These are phyloP conservation scores for Microdochium paspali DNA, from an alignment of 2,329 filamentous ascomycete genomes.

Conservation along the genomic window DNA sequence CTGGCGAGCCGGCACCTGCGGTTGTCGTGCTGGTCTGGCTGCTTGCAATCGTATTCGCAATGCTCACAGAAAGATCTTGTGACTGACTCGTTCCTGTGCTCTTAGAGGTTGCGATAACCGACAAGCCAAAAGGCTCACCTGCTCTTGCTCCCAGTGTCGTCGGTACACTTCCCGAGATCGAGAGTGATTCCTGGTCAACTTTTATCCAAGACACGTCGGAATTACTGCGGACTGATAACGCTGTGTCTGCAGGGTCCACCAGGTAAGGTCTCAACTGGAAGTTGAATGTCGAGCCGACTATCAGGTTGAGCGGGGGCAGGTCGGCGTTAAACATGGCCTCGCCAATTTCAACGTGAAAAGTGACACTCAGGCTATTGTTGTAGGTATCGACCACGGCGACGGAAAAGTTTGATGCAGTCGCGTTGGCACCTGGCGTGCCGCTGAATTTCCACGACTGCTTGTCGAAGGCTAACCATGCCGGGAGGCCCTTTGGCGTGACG, in stretches of 20 bases:
- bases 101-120: constrained; percentile 14
- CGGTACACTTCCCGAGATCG: constrained; percentile 13
- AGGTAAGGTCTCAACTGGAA: constrained; percentile 20
- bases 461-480: constrained; percentile 63
- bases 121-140: background rate
- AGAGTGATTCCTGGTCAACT: constrained; percentile 14
- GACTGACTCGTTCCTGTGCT: constrained; percentile 7
- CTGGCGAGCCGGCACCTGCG: background rate
- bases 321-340: constrained; percentile 15
- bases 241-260: constrained; percentile 12
- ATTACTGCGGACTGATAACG: constrained; percentile 12
- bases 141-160: background rate
- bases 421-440: constrained; percentile 53
- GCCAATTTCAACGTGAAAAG: constrained; percentile 26
- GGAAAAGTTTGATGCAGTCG: constrained; percentile 51
- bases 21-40: background rate
- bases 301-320: constrained; percentile 16
- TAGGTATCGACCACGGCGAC: constrained; percentile 51
- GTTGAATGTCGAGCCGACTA: constrained; percentile 15
- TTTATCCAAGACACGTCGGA: constrained; percentile 19
- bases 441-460: constrained; percentile 48
- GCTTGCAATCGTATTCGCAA: background rate
- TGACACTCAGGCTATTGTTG: constrained; percentile 48
- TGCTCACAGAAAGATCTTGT: constrained; percentile 6
- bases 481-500: constrained; percentile 41